Evolutionary conservation across 2,329 filamentous ascomycete species (phyloP).

Genomic region (Westerdykella aurantiaca): DNA sequence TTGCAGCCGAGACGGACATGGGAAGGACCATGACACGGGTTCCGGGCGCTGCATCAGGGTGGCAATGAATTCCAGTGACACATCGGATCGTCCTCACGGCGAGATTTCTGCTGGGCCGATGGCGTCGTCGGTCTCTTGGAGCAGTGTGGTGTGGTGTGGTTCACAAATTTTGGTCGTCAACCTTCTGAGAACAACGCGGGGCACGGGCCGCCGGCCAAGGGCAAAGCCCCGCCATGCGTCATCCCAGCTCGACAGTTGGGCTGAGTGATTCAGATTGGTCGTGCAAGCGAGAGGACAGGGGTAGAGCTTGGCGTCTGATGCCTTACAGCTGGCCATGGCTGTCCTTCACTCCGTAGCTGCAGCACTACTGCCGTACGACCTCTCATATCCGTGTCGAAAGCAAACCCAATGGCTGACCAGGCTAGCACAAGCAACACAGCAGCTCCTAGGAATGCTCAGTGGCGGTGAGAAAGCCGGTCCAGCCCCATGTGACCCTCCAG

Average conservation of each 20-base stretch:
- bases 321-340: conserved; percentile 1
- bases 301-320: conserved; percentile 7
- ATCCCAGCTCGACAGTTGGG: conserved; percentile 17
- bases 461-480: conserved; percentile 11
- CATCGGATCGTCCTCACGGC: background rate
- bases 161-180: too few species aligned
- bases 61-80: background rate
- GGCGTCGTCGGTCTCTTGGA: background rate
- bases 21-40: conserved; percentile 25
- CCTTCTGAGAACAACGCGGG: background rate
- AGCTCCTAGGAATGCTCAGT: conserved; percentile 4
- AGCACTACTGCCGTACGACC: conserved; percentile 5
- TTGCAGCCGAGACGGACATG: conserved; percentile 27
- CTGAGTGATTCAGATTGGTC: conserved; percentile 19
- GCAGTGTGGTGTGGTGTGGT: background rate
- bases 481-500: conserved; percentile 13
- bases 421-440: conserved; percentile 2
- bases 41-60: conserved; percentile 20
- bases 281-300: conserved; percentile 14
- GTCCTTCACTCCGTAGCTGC: background rate
- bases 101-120: conserved; percentile 6
- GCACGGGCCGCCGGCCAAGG: conserved; percentile 12
- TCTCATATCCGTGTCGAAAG: conserved; percentile 7
- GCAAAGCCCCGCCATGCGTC: conserved; percentile 29
- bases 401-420: conserved; percentile 1